Evolutionary conservation across 176 grass and related monocot species (phyloP).

Genomic region (Oryza glaberrima): DNA sequence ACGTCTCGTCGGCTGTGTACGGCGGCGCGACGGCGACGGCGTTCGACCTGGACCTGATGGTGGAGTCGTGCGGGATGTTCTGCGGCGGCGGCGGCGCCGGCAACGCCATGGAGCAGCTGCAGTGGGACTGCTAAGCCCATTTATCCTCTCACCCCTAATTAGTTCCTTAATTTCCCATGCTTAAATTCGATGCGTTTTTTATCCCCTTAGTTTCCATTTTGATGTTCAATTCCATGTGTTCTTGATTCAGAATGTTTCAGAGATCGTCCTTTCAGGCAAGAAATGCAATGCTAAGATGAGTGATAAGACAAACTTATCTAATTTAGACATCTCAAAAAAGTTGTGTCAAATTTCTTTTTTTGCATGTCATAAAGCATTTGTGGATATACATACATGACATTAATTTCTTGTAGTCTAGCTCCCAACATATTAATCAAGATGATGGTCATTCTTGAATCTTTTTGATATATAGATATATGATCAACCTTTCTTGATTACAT

Average conservation of each 20-base stretch:
- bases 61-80: conserved; percentile 79
- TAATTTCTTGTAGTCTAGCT: neutral
- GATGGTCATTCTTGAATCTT: neutral
- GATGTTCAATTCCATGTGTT: conserved; percentile 42
- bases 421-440: conserved; percentile 5
- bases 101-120: conserved; percentile 77
- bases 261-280: conserved; percentile 37
- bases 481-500: neutral
- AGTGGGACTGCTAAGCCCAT: conserved; percentile 89
- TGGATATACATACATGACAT: neutral
- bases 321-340: conserved; percentile 29
- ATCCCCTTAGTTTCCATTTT: conserved; percentile 8
- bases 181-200: conserved; percentile 45
- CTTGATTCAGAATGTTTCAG: conserved; percentile 13
- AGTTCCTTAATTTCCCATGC: conserved; percentile 29
- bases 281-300: conserved; percentile 48
- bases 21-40: conserved; percentile 29
- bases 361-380: neutral
- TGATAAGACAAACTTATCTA: conserved; percentile 26
- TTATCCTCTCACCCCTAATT: conserved; percentile 49
- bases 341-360: conserved; percentile 24
- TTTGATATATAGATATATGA: neutral
- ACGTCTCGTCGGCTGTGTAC: conserved; percentile 53
- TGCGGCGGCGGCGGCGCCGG: conserved; percentile 36
- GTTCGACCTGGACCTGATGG: conserved; percentile 88